Evolutionary conservation across 2,329 filamentous ascomycete genomes (phyloP).

Genomic region (Microdochium paspali): DNA sequence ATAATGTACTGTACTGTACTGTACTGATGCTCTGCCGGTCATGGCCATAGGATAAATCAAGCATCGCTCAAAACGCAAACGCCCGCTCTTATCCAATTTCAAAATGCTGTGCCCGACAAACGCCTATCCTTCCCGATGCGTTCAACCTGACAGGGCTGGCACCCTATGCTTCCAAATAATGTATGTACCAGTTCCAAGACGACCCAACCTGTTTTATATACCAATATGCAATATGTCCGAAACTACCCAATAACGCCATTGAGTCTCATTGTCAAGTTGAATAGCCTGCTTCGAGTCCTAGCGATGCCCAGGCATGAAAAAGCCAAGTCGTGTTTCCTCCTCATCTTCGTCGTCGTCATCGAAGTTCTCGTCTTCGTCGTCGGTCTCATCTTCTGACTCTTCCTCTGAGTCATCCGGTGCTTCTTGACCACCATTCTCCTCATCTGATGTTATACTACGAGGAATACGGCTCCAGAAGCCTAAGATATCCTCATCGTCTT

Average conservation of each 20-base stretch:
- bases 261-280: neutral
- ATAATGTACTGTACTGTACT: no score
- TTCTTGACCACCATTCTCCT: slow-evolving; percentile 7
- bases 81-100: slow-evolving; percentile 5
- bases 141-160: no score
- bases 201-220: no score
- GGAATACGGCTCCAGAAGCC: slow-evolving; percentile 47
- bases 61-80: neutral
- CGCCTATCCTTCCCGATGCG: no score
- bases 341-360: slow-evolving; percentile 35
- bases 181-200: no score
- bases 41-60: no score
- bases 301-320: slow-evolving; percentile 33
- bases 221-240: neutral
- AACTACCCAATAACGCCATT: neutral
- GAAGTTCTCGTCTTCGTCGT: slow-evolving; percentile 35
- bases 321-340: slow-evolving; percentile 8
- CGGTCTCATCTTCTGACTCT: slow-evolving; percentile 17
- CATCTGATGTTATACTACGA: slow-evolving; percentile 21
- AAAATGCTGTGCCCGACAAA: neutral
- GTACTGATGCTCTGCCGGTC: no score
- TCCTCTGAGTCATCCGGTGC: slow-evolving; percentile 9
- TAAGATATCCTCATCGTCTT: slow-evolving; percentile 46
- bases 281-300: slow-evolving; percentile 11
- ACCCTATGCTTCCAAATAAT: no score